Percentiles rank a stretch among this genome's conserved stretches.
Evolutionary conservation across 768 basidiomycete genomes (phyloP).

Genomic region (Agrocybe praecox): DNA sequence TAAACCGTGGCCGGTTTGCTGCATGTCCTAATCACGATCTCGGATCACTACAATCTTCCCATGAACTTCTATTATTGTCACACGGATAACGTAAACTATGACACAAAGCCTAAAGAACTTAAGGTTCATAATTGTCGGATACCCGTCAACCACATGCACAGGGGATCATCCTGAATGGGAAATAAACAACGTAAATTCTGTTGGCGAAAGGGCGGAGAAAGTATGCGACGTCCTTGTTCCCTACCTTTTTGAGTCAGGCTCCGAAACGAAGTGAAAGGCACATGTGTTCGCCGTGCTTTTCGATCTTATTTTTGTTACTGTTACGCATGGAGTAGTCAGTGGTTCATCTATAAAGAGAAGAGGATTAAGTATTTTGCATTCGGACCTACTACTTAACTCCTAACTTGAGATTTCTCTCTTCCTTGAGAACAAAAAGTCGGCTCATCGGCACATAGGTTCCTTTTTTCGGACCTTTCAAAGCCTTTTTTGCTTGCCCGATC

Average conservation of each 20-base stretch:
- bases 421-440: neutral
- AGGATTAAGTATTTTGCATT: neutral
- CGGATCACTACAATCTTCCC: slow-evolving; percentile 8
- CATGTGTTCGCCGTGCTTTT: neutral
- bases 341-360: neutral
- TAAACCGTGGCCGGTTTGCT: neutral
- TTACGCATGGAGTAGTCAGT: neutral
- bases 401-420: neutral
- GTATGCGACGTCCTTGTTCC: neutral
- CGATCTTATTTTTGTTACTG: too few species aligned
- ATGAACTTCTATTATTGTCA: slow-evolving; percentile 1
- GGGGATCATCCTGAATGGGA: too few species aligned
- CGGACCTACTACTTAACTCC: neutral
- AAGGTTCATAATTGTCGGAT: too few species aligned
- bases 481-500: too few species aligned
- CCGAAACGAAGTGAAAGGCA: neutral
- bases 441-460: neutral
- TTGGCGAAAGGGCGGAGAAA: slow-evolving; percentile 3
- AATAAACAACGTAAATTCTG: neutral
- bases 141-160: too few species aligned
- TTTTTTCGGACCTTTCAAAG: neutral
- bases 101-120: neutral
- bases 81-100: slow-evolving; percentile 6
- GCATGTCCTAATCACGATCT: slow-evolving; percentile 1
- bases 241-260: neutral